Percentiles rank a stretch among this genome's conserved stretches.
Conservation (phyloP, 179 eudicot species). For the Amaranthus tricolor region DNA sequence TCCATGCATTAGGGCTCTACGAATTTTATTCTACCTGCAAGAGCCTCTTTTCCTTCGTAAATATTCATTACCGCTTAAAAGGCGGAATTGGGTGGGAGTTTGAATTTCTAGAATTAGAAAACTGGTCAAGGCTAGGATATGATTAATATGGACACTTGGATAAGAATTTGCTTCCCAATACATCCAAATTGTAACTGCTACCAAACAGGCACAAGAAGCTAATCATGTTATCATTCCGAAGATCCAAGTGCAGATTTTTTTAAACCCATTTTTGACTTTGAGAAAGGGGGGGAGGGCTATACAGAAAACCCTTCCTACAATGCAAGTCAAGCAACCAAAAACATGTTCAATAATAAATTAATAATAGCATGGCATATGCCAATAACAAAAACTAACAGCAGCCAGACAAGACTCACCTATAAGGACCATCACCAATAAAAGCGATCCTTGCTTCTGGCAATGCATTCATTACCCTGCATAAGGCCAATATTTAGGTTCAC, state of each 20-base stretch:
- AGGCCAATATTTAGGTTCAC: background rate
- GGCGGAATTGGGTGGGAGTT: no score
- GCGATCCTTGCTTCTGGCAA: constrained; percentile 90
- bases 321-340: background rate
- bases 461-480: constrained; percentile 79
- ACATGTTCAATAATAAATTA: background rate
- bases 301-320: background rate
- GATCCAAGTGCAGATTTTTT: background rate
- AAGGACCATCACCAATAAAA: constrained; percentile 94
- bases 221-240: background rate
- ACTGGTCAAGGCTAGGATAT: no score
- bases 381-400: background rate
- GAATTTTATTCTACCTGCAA: no score
- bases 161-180: no score
- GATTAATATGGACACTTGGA: no score
- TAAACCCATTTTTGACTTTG: background rate
- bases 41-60: no score
- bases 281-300: background rate
- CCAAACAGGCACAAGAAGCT: background rate
- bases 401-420: constrained; percentile 47
- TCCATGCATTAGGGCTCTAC: no score
- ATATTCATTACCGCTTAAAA: no score
- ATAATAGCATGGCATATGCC: background rate
- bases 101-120: no score
- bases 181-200: background rate